phyloP scores from a whole-genome alignment of 352 stramenopile genomes.

The Phytophthora pseudosyringae region DNA sequence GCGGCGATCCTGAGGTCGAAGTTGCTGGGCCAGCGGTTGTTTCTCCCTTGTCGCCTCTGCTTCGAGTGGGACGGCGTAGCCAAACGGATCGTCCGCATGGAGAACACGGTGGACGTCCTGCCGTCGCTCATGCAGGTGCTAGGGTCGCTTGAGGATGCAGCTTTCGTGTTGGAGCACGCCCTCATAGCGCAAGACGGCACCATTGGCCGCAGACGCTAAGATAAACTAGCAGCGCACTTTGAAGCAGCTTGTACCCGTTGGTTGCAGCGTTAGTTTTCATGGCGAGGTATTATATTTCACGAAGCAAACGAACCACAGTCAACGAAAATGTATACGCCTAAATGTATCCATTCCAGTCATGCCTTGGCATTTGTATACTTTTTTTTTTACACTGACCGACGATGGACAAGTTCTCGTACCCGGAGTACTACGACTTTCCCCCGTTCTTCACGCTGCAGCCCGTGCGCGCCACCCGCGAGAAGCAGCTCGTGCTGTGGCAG shows the following conservation, averaged over 20 bases:
- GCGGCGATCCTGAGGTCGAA: slow-evolving; percentile 4
- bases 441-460: slow-evolving; percentile 90
- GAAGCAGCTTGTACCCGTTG: no score
- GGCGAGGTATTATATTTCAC: no score
- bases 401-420: slow-evolving; percentile 84
- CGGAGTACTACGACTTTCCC: slow-evolving; percentile 89
- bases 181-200: slow-evolving; percentile 9
- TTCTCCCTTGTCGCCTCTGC: slow-evolving; percentile 17
- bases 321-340: no score
- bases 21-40: slow-evolving; percentile 18
- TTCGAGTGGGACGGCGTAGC: slow-evolving; percentile 29
- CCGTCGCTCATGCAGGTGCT: slow-evolving; percentile 15
- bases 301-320: no score
- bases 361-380: slow-evolving; percentile 9
- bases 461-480: slow-evolving; percentile 83
- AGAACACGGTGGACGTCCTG: slow-evolving; percentile 20
- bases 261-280: no score
- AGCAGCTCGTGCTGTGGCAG: slow-evolving; percentile 89
- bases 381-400: neutral
- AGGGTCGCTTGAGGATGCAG: slow-evolving; percentile 7
- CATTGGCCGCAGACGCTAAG: neutral
- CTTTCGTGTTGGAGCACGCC: slow-evolving; percentile 17
- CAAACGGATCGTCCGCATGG: slow-evolving; percentile 20
- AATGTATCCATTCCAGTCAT: neutral
- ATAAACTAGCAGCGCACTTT: neutral